Percentiles rank a stretch among this genome's conserved stretches.
Evolutionary conservation across 345 rosid genomes (phyloP).

Genomic region (Brassica napus): Da-Ae NC_063452.1:57989001-57989500

Average conservation of each 20-base stretch:
- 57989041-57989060: too few relatives aligned
- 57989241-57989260: slow-evolving; percentile 23
- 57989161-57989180: not conserved
- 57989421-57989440: slow-evolving; percentile 38
- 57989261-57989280: slow-evolving; percentile 44
- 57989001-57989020: too few relatives aligned
- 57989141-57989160: not conserved
- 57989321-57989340: slow-evolving; percentile 36
- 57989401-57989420: slow-evolving; percentile 38
- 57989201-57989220: slow-evolving; percentile 31
- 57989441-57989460: slow-evolving; percentile 24
- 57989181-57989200: not conserved
- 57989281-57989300: slow-evolving; percentile 24
- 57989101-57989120: too few relatives aligned
- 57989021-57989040: too few relatives aligned
- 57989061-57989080: too few relatives aligned
- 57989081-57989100: not conserved
- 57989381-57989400: slow-evolving; percentile 34
- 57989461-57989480: not conserved
- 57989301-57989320: slow-evolving; percentile 16
- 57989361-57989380: slow-evolving; percentile 34
- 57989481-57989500: too few relatives aligned
- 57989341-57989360: slow-evolving; percentile 15
- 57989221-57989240: slow-evolving; percentile 32
- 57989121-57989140: not conserved